Evolutionary conservation across 805 yeast genomes (phyloP).

Genomic region (Vanderwaltozyma polyspora): DNA sequence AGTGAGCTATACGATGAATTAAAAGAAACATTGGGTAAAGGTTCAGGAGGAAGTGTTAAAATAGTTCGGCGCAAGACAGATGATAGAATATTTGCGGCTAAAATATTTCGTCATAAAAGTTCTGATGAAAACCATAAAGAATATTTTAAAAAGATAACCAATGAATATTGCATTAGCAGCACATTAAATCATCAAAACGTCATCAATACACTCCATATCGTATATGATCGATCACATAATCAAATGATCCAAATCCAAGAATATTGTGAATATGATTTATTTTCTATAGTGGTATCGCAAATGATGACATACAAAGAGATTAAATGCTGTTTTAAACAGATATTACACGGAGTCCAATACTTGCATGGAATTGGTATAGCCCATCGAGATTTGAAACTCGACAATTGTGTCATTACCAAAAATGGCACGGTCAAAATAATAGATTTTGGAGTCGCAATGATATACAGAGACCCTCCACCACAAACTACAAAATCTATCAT

Average conservation of each 20-base stretch:
- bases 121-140: conserved; percentile 69
- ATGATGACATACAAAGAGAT: conserved; percentile 73
- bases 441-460: conserved; percentile 90
- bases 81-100: conserved; percentile 72
- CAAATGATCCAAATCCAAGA: conserved; percentile 81
- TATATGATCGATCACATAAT: conserved; percentile 54
- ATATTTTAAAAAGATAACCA: conserved; percentile 83
- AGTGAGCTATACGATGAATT: no score
- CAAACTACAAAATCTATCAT: no score
- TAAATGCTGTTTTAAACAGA: conserved; percentile 81
- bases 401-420: conserved; percentile 77
- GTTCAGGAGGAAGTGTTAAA: conserved; percentile 88
- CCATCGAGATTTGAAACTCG: conserved; percentile 84
- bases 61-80: conserved; percentile 60
- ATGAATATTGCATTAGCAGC: conserved; percentile 89
- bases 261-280: conserved; percentile 83
- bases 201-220: conserved; percentile 82
- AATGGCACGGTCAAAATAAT: conserved; percentile 82
- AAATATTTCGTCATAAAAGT: conserved; percentile 75
- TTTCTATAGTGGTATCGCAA: conserved; percentile 90
- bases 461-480: no score
- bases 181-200: conserved; percentile 83
- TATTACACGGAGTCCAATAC: conserved; percentile 69
- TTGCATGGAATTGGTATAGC: conserved; percentile 79
- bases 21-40: conserved; percentile 25